These are phyloP conservation scores for Rhizomucor miehei DNA, from an alignment of 371 early-diverging fungal genomes.

Conservation along the genomic window DNA sequence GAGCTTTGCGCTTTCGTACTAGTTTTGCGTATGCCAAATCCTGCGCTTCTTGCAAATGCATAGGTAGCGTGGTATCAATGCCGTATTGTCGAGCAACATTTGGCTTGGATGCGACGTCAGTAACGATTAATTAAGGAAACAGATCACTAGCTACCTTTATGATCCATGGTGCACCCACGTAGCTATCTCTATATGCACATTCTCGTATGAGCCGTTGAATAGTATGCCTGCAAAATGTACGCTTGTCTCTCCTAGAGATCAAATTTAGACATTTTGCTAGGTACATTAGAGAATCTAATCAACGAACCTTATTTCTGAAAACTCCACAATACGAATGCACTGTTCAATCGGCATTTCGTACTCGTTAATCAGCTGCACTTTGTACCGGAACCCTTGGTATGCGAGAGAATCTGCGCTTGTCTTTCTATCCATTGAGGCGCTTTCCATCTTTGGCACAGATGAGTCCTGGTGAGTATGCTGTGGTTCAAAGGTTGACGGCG, in stretches of 20 bases:
- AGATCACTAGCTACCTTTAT: conserved; percentile 53
- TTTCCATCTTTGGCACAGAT: conserved; percentile 1
- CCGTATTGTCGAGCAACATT: conserved; percentile 44
- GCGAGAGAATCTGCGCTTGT: background rate
- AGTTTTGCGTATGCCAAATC: conserved; percentile 32
- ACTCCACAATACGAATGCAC: conserved; percentile 24
- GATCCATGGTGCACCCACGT: conserved; percentile 68
- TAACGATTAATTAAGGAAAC: background rate
- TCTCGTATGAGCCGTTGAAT: conserved; percentile 68
- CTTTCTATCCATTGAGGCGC: background rate
- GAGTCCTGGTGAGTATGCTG: background rate
- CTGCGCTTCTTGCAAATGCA: conserved; percentile 40
- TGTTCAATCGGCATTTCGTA: conserved; percentile 28
- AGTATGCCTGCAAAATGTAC: conserved; percentile 52
- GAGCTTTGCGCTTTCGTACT: conserved; percentile 26
- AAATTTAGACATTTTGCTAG: too few relatives aligned
- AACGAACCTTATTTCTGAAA: conserved; percentile 19
- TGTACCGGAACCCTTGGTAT: conserved; percentile 14
- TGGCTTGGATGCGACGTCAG: conserved; percentile 18
- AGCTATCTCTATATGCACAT: conserved; percentile 57
- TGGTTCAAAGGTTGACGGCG: conserved; percentile 11
- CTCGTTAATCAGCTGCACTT: conserved; percentile 34
- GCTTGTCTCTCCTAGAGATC: conserved; percentile 56
- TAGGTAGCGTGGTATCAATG: conserved; percentile 47
- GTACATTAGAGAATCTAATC: background rate